phyloP scores from a whole-genome alignment of 768 basidiomycete species.

The Naganishia randhawae region DNA sequence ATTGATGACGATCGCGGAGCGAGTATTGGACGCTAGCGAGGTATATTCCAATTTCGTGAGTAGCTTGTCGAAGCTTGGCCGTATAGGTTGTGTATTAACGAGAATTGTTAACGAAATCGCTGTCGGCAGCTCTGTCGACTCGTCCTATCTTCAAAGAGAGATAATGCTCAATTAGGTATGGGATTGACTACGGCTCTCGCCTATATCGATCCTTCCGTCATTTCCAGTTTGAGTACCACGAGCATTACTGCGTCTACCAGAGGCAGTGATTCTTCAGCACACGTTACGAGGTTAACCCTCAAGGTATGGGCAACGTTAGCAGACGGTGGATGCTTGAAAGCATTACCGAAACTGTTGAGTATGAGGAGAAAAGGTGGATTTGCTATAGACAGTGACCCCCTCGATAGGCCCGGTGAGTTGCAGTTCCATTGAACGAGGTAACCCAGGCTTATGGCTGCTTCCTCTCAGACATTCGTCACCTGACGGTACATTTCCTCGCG shows the following conservation, averaged over 20 bases:
- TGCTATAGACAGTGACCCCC: conserved; percentile 37
- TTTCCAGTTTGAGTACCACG: conserved; percentile 3
- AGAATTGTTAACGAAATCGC: conserved; percentile 1
- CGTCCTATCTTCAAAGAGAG: conserved; percentile 44
- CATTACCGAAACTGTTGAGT: conserved; percentile 43
- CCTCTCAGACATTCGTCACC: conserved; percentile 44
- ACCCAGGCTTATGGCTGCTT: background rate
- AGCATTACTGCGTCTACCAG: conserved; percentile 17
- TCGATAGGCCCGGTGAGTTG: conserved; percentile 46
- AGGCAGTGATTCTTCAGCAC: background rate
- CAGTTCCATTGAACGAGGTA: background rate
- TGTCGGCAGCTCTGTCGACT: conserved; percentile 42
- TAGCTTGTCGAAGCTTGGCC: background rate
- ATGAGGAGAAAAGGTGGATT: conserved; percentile 43
- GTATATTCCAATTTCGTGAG: conserved; percentile 40
- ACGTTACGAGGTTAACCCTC: conserved; percentile 33
- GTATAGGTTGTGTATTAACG: background rate
- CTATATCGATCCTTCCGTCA: conserved; percentile 36
- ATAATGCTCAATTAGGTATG: conserved; percentile 43
- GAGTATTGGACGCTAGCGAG: conserved; percentile 36
- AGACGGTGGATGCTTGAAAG: conserved; percentile 44
- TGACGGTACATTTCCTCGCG: conserved; percentile 38
- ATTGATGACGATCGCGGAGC: conserved; percentile 40
- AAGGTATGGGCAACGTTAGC: conserved; percentile 40
- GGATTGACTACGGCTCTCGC: conserved; percentile 38